phyloP scores from a whole-genome alignment of 78 protist species.

The Pirum gemmata region DNA sequence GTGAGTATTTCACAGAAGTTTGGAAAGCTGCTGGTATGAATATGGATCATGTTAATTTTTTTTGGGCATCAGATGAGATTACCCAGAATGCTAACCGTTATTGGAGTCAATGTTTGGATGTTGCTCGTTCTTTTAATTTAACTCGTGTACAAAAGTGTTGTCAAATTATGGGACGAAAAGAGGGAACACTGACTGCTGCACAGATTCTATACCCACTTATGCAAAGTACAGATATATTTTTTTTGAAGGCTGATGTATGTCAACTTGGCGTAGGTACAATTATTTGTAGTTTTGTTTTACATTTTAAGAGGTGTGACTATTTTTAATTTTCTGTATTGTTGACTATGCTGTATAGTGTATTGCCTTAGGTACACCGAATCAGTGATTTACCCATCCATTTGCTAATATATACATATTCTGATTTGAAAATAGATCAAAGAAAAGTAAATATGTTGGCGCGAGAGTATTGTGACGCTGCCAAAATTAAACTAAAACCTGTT shows the following conservation, averaged over 20 bases:
- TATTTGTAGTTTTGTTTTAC: no score
- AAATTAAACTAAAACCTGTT: constrained; percentile 82
- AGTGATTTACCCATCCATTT: no score
- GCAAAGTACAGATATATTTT: constrained; percentile 96
- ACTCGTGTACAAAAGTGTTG: constrained; percentile 84
- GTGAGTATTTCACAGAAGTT: constrained; percentile 89
- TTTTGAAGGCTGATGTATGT: constrained; percentile 91
- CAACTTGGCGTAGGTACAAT: constrained; percentile 98
- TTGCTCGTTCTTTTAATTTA: constrained; percentile 68
- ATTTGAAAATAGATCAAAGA: no score
- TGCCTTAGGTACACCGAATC: no score
- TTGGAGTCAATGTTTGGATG: constrained; percentile 88
- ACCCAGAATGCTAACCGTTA: constrained; percentile 74
- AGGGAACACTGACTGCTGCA: constrained; percentile 75
- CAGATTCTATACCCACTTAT: constrained; percentile 88
- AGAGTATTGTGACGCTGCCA: constrained; percentile 81
- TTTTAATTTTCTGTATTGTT: no score
- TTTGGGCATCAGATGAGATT: constrained; percentile 90
- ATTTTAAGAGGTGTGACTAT: no score
- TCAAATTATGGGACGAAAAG: constrained; percentile 92
- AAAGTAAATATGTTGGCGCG: constrained; percentile 97
- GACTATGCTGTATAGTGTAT: no score
- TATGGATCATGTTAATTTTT: constrained; percentile 76
- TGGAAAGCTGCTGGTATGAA: constrained; percentile 98
- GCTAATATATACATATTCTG: no score